Evolutionary conservation across 176 grass and related monocot genomes (phyloP).

Genomic region (Hsuehochloa calcarea): DNA sequence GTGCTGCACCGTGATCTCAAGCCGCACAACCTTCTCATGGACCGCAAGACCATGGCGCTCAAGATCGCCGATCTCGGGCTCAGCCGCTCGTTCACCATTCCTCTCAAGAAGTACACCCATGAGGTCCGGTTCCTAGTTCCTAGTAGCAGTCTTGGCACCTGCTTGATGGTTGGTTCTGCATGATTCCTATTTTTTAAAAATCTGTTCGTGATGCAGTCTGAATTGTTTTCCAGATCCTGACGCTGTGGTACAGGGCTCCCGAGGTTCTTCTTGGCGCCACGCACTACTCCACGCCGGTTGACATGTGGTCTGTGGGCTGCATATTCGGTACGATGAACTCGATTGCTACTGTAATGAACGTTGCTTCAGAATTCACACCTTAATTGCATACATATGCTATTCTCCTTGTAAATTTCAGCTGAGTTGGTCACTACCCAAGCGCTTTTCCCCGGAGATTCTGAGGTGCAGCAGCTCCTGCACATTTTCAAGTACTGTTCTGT

Average conservation of each 20-base stretch:
- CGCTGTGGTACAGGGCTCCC: constrained; percentile 96
- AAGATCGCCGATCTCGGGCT: constrained; percentile 98
- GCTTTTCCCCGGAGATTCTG: constrained; percentile 80
- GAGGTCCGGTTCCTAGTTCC: constrained; percentile 50
- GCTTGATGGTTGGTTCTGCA: not conserved
- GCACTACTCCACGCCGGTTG: constrained; percentile 86
- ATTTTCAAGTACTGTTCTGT: constrained; percentile 74
- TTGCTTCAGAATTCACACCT: not conserved
- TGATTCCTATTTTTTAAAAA: not conserved
- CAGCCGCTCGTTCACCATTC: constrained; percentile 71
- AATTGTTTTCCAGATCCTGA: constrained; percentile 66
- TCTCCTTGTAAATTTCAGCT: constrained; percentile 49
- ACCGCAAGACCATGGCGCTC: constrained; percentile 84
- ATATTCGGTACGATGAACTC: constrained; percentile 68
- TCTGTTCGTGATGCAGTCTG: not conserved
- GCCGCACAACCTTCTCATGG: constrained; percentile 97
- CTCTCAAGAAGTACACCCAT: constrained; percentile 97
- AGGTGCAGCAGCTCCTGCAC: constrained; percentile 91
- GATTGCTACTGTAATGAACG: not conserved
- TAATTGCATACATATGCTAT: not conserved
- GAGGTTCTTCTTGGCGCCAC: constrained; percentile 89
- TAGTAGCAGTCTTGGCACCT: not conserved
- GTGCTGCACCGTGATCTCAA: constrained; percentile 94
- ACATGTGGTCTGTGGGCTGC: constrained; percentile 96
- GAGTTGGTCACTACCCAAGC: constrained; percentile 73